phyloP scores from a whole-genome alignment of 2,329 filamentous ascomycete genomes.

The Hypoxylon sp. region DNA sequence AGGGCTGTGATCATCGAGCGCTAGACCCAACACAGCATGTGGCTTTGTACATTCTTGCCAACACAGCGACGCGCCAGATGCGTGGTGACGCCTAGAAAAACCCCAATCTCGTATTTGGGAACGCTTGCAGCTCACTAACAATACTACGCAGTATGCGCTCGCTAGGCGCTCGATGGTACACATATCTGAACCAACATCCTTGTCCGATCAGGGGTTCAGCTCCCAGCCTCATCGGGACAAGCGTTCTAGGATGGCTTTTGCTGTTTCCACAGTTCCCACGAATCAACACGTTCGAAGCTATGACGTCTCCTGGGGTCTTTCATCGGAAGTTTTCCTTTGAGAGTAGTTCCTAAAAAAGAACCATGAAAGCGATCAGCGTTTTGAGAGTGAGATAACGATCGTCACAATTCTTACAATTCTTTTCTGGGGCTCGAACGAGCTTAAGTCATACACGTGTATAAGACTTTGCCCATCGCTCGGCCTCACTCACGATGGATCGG shows the following conservation, averaged over 20 bases:
- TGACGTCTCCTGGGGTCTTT: slow-evolving; percentile 43
- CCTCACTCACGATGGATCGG: slow-evolving; percentile 26
- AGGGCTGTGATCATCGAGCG: slow-evolving; percentile 40
- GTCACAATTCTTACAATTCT: slow-evolving; percentile 39
- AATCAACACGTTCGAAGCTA: slow-evolving; percentile 39
- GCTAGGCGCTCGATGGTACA: slow-evolving; percentile 42
- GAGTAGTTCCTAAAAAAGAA: slow-evolving; percentile 28
- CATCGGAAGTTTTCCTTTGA: slow-evolving; percentile 34
- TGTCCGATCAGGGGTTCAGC: slow-evolving; percentile 40
- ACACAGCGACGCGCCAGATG: slow-evolving; percentile 40
- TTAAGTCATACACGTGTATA: slow-evolving; percentile 2
- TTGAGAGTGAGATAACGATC: slow-evolving; percentile 50
- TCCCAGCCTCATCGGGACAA: slow-evolving; percentile 44
- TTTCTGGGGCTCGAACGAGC: slow-evolving; percentile 28
- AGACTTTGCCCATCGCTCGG: slow-evolving; percentile 25
- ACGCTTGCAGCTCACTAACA: slow-evolving; percentile 18
- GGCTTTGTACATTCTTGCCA: slow-evolving; percentile 41
- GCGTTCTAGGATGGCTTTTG: slow-evolving; percentile 31
- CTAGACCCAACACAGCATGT: slow-evolving; percentile 43
- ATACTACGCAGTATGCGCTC: slow-evolving; percentile 21
- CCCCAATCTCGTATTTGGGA: slow-evolving; percentile 43
- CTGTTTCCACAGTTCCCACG: slow-evolving; percentile 36
- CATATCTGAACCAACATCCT: slow-evolving; percentile 24
- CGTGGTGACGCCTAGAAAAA: slow-evolving; percentile 32
- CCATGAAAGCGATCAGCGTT: slow-evolving; percentile 39